These are phyloP conservation scores for Penicillium sp. DNA, from an alignment of 2,329 filamentous ascomycete genomes.

Conservation along the genomic window DNA sequence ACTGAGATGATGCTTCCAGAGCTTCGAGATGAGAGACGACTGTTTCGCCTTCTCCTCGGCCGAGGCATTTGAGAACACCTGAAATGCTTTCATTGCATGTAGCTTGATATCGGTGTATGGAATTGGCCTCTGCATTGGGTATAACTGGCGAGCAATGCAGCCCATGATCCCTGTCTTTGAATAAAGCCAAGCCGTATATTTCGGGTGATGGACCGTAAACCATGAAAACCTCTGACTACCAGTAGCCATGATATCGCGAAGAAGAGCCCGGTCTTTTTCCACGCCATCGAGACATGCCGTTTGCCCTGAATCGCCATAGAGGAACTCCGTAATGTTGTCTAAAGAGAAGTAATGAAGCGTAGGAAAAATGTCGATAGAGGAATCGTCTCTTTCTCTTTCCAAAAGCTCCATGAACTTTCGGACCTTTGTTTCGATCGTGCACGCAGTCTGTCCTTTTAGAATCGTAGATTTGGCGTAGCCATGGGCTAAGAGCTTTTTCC, in stretches of 20 bases:
- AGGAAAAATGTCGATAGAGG: conserved; percentile 50
- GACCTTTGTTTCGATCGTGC: conserved; percentile 46
- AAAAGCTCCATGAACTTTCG: conserved; percentile 48
- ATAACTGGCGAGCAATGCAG: conserved; percentile 39
- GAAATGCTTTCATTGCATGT: conserved; percentile 41
- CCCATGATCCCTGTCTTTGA: conserved; percentile 45
- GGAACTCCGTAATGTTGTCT: conserved; percentile 57
- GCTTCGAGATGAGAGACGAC: conserved; percentile 41
- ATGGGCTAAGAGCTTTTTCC: conserved; percentile 59
- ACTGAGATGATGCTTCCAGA: conserved; percentile 41
- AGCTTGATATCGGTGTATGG: conserved; percentile 57
- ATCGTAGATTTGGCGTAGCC: conserved; percentile 58
- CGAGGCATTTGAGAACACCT: conserved; percentile 9
- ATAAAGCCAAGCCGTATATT: conserved; percentile 56
- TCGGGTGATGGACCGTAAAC: conserved; percentile 54
- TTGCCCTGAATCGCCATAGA: conserved; percentile 53
- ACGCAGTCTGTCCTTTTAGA: conserved; percentile 27
- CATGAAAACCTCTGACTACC: conserved; percentile 52
- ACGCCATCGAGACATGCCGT: conserved; percentile 48
- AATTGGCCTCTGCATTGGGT: conserved; percentile 56
- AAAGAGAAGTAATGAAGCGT: conserved; percentile 59
- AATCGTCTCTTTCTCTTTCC: conserved; percentile 37
- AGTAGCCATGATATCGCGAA: conserved; percentile 56
- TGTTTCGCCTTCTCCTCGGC: conserved; percentile 22
- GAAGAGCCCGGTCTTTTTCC: conserved; percentile 42